Evolutionary conservation across 2,329 filamentous ascomycete genomes (phyloP), one percentile per base, ranked within the genome.

Genomic region (Ophiostoma pallidulum): DNA sequence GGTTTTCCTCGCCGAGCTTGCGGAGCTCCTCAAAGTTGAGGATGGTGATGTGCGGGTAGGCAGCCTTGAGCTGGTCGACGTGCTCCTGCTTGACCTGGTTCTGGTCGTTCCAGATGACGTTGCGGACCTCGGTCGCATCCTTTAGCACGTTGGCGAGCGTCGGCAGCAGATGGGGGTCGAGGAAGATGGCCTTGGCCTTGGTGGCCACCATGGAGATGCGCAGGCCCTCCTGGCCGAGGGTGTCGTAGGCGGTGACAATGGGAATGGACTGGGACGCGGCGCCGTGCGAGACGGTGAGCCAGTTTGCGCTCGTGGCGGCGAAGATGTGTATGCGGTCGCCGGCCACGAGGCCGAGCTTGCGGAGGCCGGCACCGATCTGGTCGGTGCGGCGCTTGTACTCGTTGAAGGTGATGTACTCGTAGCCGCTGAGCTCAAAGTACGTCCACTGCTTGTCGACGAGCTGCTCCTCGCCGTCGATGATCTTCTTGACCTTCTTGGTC

Each of bases 401-500:
- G 57, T 77, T 73, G 67, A 86, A 94, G 60, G 75, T 83, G 61
- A 84, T 73, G 71, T 84, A 94, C 52, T 80, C 76, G 71, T 91
- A 94, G 44, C 72, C 73, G 62, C 83, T 84, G 58, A 91, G 78
- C 71, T 94, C 87, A 62, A 87, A 92, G 67, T 85, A 94, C 48
- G 82, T 84, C 87, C 87, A 94, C 60, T 86, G 53, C 78, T 94
- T 94, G 64, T 91, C 84, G 24, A 90, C 77, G 66, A 89, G 78
- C 59, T 77, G 70, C 72, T 91, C 83, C 59, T 82, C 75, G 54
- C 87, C 87, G 62, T 92, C 85, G 38, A 94, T 71, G 49, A 89
- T 74, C 74, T 90, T 92, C 77, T 91, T 92, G 63, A 94, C 71
- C 74, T 88, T 91, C 74, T 91, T 94, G 59, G 79, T 85, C 68